Evolutionary conservation across 441 rosid genomes (phyloP).

Genomic region (Dalechampia spathulata): DNA sequence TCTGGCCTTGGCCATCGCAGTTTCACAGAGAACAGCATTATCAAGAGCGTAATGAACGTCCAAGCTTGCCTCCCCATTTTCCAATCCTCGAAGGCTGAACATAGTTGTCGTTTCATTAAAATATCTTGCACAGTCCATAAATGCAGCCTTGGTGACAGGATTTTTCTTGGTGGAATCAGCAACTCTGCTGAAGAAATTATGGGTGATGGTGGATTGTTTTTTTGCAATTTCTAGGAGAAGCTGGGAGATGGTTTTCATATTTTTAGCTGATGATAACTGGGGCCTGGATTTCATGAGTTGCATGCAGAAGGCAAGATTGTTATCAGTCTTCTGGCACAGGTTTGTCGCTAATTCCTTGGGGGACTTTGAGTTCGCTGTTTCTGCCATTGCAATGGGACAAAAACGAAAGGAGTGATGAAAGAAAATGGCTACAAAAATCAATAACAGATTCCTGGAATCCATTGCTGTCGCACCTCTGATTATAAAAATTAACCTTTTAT

Average conservation of each 20-base stretch:
- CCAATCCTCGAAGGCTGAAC: constrained; percentile 7
- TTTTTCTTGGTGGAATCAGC: not conserved
- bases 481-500: no score
- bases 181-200: not conserved
- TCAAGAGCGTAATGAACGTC: constrained; percentile 23
- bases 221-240: not conserved
- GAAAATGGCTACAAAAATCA: not conserved
- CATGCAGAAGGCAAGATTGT: not conserved
- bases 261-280: not conserved
- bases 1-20: constrained; percentile 4
- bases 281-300: not conserved
- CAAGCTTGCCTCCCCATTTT: constrained; percentile 7
- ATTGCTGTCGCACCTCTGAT: not conserved
- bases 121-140: not conserved
- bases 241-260: not conserved
- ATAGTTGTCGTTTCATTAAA: constrained; percentile 3
- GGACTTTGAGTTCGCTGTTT: not conserved
- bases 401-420: not conserved
- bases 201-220: not conserved
- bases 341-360: not conserved
- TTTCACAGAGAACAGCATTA: constrained; percentile 2
- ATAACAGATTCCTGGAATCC: not conserved
- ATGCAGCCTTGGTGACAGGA: not conserved
- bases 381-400: not conserved
- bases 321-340: not conserved